Conservation (phyloP, 208 protist genomes). For the Strigomonas culicis region DNA sequence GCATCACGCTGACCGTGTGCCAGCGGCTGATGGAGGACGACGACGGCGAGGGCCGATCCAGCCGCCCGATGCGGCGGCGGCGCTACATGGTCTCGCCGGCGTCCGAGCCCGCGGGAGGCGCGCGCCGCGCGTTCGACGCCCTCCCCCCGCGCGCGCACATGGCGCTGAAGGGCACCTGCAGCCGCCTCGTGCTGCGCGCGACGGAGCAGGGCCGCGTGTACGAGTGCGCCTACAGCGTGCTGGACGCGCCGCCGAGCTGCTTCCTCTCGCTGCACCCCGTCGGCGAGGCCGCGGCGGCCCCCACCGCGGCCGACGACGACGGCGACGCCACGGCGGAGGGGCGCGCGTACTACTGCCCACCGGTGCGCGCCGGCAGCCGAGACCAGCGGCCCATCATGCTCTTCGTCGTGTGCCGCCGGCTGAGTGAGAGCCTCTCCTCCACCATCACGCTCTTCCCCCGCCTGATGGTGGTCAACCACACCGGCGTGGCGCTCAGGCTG, state of each 20-base stretch:
- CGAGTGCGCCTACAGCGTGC: constrained; percentile 8
- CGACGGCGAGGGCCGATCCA: constrained; percentile 13
- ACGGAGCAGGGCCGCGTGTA: background rate
- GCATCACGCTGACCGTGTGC: constrained; percentile 30
- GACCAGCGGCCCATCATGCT: constrained; percentile 47
- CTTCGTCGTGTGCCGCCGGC: constrained; percentile 44
- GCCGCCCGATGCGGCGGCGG: constrained; percentile 9
- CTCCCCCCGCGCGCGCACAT: background rate
- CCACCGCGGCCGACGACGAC: background rate
- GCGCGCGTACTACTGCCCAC: constrained; percentile 23
- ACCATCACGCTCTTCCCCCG: constrained; percentile 62
- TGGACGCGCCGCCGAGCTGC: constrained; percentile 3
- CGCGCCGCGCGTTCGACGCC: background rate
- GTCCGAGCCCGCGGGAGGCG: background rate
- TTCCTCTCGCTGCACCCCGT: constrained; percentile 6
- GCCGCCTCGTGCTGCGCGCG: background rate
- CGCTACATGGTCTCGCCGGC: constrained; percentile 1
- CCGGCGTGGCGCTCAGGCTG: constrained; percentile 55
- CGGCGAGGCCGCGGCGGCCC: background rate
- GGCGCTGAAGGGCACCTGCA: constrained; percentile 6
- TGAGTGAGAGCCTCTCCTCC: constrained; percentile 38
- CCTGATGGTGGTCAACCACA: constrained; percentile 66
- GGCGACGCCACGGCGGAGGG: background rate
- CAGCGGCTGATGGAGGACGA: constrained; percentile 24
- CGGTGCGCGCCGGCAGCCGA: constrained; percentile 9